These are phyloP conservation scores for Chrysanthemum lavandulifolium DNA, from an alignment of 129 eudicot species.

Conservation along the genomic window DNA sequence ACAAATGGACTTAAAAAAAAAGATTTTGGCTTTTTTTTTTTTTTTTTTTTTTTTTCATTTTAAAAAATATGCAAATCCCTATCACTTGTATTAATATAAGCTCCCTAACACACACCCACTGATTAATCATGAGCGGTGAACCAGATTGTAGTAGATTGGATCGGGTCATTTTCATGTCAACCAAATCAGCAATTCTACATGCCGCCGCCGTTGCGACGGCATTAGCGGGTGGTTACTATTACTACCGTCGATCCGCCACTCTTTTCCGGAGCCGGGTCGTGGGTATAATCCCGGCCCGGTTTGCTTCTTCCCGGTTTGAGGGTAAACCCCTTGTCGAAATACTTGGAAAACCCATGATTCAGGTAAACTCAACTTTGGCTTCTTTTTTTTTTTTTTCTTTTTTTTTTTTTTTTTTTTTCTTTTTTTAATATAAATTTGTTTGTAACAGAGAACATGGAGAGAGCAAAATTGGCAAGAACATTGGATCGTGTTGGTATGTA, in stretches of 20 bases:
- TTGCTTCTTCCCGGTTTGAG: slow-evolving; percentile 78
- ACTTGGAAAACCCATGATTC: slow-evolving; percentile 99
- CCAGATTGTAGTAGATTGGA: slow-evolving; percentile 31
- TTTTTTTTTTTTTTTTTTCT: too few species aligned
- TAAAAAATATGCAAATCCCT: too few species aligned
- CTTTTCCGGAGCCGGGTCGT: slow-evolving; percentile 81
- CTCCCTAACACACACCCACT: not conserved
- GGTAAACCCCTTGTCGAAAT: slow-evolving; percentile 92
- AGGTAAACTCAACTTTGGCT: slow-evolving; percentile 27
- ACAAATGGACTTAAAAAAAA: too few species aligned
- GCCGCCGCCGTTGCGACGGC: slow-evolving; percentile 66
- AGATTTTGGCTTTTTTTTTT: too few species aligned
- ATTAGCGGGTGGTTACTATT: slow-evolving; percentile 59
- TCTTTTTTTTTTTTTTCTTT: too few species aligned
- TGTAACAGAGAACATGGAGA: slow-evolving; percentile 91
- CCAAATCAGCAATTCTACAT: slow-evolving; percentile 59
- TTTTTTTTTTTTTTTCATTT: too few species aligned
- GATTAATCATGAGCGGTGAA: slow-evolving; percentile 5
- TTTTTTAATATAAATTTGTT: not conserved
- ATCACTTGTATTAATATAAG: too few species aligned
- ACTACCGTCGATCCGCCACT: slow-evolving; percentile 46
- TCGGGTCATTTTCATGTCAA: slow-evolving; percentile 31
- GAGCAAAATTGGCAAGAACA: slow-evolving; percentile 79
- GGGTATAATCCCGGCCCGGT: slow-evolving; percentile 93
- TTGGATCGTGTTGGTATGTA: slow-evolving; percentile 82